Evolutionary conservation across 2,329 filamentous ascomycete genomes (phyloP).

Genomic region (Pestalotiopsis sp.): DNA sequence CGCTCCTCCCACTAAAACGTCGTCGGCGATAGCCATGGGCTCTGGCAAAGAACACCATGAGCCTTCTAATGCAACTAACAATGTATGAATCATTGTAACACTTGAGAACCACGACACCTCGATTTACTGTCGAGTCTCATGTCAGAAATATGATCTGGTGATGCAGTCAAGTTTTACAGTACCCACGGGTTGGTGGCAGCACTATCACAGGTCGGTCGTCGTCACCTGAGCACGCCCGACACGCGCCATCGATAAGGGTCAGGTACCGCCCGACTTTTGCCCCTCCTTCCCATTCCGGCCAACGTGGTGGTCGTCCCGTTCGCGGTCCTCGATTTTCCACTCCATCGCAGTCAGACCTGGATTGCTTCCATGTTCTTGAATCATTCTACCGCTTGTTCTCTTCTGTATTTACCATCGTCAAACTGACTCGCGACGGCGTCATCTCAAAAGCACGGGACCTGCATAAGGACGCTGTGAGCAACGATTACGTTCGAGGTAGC

Average conservation of each 20-base stretch:
- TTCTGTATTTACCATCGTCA: neutral
- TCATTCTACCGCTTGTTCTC: neutral
- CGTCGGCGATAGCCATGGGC: too few relatives aligned
- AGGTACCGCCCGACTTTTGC: neutral
- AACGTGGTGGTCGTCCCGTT: neutral
- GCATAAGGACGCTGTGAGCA: neutral
- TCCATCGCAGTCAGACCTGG: neutral
- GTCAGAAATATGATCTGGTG: neutral
- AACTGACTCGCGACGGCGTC: neutral
- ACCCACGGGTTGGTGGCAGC: neutral
- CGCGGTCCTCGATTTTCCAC: neutral
- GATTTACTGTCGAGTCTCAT: neutral
- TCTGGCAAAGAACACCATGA: too few relatives aligned
- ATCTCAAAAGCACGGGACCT: neutral
- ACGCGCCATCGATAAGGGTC: neutral
- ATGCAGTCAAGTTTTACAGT: neutral
- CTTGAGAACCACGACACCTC: too few relatives aligned
- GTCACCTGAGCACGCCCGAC: neutral
- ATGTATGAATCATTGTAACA: too few relatives aligned
- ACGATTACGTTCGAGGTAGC: neutral
- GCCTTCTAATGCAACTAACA: too few relatives aligned
- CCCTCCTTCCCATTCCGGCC: constrained; percentile 12
- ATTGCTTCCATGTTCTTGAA: neutral
- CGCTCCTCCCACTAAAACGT: too few relatives aligned
- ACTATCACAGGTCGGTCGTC: neutral